phyloP scores from a whole-genome alignment of 306 rosid species.

The Lathyrus aphaca region DNA sequence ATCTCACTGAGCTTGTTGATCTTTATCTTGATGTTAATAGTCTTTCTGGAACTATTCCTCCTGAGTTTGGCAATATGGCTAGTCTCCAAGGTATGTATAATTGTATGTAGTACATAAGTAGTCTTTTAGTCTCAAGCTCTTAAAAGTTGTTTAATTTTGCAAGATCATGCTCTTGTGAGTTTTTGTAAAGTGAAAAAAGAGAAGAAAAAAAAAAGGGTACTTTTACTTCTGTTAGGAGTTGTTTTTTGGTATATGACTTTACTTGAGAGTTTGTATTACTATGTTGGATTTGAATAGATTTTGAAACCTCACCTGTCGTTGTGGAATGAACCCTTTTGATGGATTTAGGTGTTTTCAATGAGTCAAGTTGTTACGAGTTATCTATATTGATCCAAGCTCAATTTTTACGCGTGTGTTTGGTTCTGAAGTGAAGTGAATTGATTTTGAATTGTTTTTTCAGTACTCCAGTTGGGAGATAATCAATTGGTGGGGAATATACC shows the following conservation, averaged over 20 bases:
- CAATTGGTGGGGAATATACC: constrained; percentile 78
- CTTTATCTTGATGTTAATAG: constrained; percentile 83
- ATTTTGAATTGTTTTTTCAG: constrained; percentile 41
- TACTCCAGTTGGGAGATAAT: constrained; percentile 79
- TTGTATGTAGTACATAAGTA: not conserved
- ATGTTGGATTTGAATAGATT: not conserved
- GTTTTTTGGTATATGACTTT: not conserved
- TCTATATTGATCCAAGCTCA: constrained; percentile 19
- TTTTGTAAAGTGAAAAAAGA: not conserved
- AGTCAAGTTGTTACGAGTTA: not conserved
- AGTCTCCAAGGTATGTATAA: constrained; percentile 71
- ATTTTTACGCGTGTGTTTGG: not conserved
- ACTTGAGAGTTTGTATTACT: not conserved
- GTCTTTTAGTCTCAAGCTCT: constrained; percentile 12
- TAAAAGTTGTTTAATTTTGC: not conserved
- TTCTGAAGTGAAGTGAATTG: not conserved
- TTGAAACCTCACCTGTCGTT: not conserved
- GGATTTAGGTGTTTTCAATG: not conserved
- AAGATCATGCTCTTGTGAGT: not conserved
- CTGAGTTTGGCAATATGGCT: constrained; percentile 62
- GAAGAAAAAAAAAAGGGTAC: not conserved
- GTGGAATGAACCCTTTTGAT: not conserved
- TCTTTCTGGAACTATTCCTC: constrained; percentile 76
- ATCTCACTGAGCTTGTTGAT: constrained; percentile 70
- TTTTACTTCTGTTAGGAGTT: not conserved